These are phyloP conservation scores for Hypoxylon lienhwacheense DNA, from an alignment of 495 filamentous ascomycete genomes.

Conservation along the genomic window DNA sequence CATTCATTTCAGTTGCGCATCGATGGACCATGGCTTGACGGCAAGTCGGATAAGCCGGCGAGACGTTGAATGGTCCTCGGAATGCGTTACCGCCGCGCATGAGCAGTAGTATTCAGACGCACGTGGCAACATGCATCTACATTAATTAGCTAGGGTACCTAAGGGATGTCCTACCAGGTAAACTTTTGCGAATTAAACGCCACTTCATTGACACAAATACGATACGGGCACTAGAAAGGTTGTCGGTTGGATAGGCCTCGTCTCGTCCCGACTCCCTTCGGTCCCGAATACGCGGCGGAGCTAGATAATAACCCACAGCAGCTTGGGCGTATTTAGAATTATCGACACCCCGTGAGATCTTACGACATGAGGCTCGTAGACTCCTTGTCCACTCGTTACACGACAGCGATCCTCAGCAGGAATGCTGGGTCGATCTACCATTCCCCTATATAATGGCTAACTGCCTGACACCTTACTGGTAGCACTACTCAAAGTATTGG, in stretches of 20 bases:
- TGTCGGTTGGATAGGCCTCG: neutral
- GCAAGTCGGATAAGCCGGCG: slow-evolving; percentile 1
- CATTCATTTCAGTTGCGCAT: neutral
- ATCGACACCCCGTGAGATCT: slow-evolving; percentile 1
- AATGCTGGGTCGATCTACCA: slow-evolving; percentile 1
- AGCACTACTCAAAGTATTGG: neutral
- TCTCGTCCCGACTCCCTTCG: slow-evolving; percentile 14
- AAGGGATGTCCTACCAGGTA: slow-evolving; percentile 9
- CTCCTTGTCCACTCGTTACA: slow-evolving; percentile 1
- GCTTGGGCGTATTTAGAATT: neutral
- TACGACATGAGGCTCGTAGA: slow-evolving; percentile 5
- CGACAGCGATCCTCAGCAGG: slow-evolving; percentile 3
- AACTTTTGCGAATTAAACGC: neutral
- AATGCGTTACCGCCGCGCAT: slow-evolving; percentile 15
- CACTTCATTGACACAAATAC: slow-evolving; percentile 15
- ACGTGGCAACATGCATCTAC: slow-evolving; percentile 18
- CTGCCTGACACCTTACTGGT: slow-evolving; percentile 7
- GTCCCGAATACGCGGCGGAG: slow-evolving; percentile 20
- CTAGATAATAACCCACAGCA: slow-evolving; percentile 11
- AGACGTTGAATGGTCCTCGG: neutral
- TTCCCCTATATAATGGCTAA: slow-evolving; percentile 22
- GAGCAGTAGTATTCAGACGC: slow-evolving; percentile 10
- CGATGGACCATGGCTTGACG: neutral
- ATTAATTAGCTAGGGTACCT: slow-evolving; percentile 17
- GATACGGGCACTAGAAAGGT: neutral